A percentile compares a stretch with the other conserved stretches of the same genome.
Conservation (phyloP, 2,329 filamentous ascomycete genomes). For the Ophiocordyceps camponoti-leonardi region DNA sequence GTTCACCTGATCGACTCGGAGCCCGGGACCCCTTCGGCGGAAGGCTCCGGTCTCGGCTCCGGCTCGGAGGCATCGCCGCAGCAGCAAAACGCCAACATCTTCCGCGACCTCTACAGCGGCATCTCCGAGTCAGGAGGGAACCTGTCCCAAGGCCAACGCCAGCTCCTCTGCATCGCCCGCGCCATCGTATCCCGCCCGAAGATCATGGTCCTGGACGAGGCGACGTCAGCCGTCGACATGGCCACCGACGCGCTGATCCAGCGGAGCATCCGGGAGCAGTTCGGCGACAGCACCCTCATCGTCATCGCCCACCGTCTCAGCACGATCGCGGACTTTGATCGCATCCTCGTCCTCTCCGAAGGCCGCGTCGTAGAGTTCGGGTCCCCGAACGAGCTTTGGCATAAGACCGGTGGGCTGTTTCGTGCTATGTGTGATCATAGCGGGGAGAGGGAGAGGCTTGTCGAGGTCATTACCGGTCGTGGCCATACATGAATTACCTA, state of each 20-base stretch:
- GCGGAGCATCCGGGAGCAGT: constrained; percentile 54
- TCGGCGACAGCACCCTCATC: constrained; percentile 48
- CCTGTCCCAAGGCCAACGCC: constrained; percentile 58
- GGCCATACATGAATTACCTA: not conserved
- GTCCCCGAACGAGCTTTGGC: constrained; percentile 43
- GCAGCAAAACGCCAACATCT: constrained; percentile 44
- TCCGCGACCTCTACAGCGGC: constrained; percentile 41
- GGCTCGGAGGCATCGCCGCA: constrained; percentile 16
- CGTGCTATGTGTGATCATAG: constrained; percentile 45
- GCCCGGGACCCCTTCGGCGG: constrained; percentile 19
- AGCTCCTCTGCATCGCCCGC: constrained; percentile 57
- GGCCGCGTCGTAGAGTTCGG: constrained; percentile 53
- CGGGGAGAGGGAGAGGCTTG: constrained; percentile 37
- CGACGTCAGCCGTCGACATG: constrained; percentile 66
- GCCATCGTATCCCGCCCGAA: constrained; percentile 56
- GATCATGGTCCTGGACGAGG: constrained; percentile 68
- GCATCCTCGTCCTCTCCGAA: constrained; percentile 53
- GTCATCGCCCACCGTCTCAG: constrained; percentile 63
- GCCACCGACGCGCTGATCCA: constrained; percentile 59
- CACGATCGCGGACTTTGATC: constrained; percentile 63
- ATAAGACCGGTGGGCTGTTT: constrained; percentile 34
- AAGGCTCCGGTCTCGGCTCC: constrained; percentile 13
- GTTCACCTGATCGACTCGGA: constrained; percentile 45
- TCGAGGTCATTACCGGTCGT: constrained; percentile 20
- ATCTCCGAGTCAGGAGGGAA: constrained; percentile 60